Percentiles rank a stretch among this genome's conserved stretches.
These are phyloP conservation scores for Vitis riparia DNA, from an alignment of 164 flowering plant genomes.

Conservation along the genomic window DNA sequence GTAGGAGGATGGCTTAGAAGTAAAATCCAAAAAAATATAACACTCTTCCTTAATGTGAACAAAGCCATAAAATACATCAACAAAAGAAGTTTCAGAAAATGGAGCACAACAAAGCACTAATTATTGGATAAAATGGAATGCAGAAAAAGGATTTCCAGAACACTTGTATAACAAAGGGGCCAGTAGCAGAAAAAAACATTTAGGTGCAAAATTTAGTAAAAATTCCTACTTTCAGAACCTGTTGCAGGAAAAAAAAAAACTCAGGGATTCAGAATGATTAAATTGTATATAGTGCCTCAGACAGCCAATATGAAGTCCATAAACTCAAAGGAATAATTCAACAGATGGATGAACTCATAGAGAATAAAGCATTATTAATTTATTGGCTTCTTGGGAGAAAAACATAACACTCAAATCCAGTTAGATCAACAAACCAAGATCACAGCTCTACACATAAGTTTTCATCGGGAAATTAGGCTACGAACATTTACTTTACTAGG, in stretches of 20 bases:
- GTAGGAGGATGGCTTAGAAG: no score
- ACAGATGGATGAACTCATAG: background rate
- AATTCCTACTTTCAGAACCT: no score
- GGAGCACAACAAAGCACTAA: background rate
- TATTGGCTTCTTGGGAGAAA: slow-evolving; percentile 18
- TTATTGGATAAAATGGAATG: background rate
- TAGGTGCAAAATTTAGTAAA: no score
- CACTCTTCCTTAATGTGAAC: no score
- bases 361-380: slow-evolving; percentile 15
- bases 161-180: background rate
- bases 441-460: slow-evolving; percentile 23
- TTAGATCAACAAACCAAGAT: slow-evolving; percentile 36
- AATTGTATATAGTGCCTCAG: no score
- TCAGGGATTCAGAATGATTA: no score
- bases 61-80: background rate
- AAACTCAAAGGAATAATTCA: background rate
- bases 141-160: background rate
- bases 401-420: slow-evolving; percentile 18
- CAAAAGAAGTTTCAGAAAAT: background rate
- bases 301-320: background rate
- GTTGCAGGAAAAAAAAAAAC: no score
- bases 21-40: no score
- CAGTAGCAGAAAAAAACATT: no score
- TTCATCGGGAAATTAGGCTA: slow-evolving; percentile 21
- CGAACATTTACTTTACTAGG: slow-evolving; percentile 12